Base-by-base conservation (phyloP, 1,284 basidiomycete genomes). In the Pseudozyma sp. region DNA sequence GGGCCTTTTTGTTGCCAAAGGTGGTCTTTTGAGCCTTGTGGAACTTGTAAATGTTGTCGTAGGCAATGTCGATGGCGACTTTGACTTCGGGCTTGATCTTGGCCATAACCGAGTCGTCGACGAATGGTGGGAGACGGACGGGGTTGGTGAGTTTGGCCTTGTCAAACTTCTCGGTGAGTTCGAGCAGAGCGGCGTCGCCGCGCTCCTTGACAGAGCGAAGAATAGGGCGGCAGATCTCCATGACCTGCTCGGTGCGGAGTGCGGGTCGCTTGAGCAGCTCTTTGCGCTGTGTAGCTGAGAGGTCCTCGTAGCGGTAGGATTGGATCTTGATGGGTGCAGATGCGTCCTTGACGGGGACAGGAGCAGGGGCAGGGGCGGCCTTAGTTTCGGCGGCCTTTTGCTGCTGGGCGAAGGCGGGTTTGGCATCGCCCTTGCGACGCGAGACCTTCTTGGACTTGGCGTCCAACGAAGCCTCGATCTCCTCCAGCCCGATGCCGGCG, bases 121-220 rank as follows among this genome's bases (percentile, higher is more conserved):
- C 73, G 47, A 81, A 84, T 0, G 82, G 82, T 13, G 81, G 80
- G 10, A 66, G 50, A 7, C 69, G 55, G 17, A 84, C 72, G 10
- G 75, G 74, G 14, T 63, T 89, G 92, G 87, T 84, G 45, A 94
- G 88, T 61, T 88, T 85, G 7, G 88, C 91, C 79, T 90, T 91
- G 87, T 99, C 96, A 82, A 98, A 97, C 85, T 95, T 96, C 84
- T 92, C 91, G 33, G 96, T 95, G 81, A 97, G 88, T 72, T 93
- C 92, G 54, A 93, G 88, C 43, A 99, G 88, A 11, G 94, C 97
- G 0, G 87, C 87, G 82, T 99, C 97, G 50, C 96, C 97, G 40
- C 91, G 89, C 46, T 86, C 85, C 67, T 94, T 90, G 58, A 99
- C 94, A 52, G 91, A 88, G 69, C 93, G 90, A 61, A 99, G 92